Conservation (phyloP, 1,284 basidiomycete genomes). For the Cutaneotrichosporon spelunceum region DNA sequence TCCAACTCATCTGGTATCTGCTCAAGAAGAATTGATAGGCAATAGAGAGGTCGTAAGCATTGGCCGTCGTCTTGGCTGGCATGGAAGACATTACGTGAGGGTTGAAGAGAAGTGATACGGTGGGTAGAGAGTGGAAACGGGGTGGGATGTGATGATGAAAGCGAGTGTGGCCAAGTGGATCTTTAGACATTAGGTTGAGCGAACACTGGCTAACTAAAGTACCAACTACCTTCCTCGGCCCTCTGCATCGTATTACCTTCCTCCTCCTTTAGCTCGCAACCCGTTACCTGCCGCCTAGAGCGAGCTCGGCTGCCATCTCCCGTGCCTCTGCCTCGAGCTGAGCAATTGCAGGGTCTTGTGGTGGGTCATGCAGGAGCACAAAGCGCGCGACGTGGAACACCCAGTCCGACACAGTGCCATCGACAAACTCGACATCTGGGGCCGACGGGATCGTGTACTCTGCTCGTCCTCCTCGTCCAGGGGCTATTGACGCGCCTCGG, state of each 20-base stretch:
- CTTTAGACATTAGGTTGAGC: background rate
- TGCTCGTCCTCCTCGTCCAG: background rate
- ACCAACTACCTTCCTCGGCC: background rate
- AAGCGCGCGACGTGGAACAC: constrained; percentile 5
- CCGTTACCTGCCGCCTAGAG: background rate
- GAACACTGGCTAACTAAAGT: too few relatives aligned
- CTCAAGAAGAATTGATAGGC: constrained; percentile 3
- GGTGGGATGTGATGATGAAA: background rate
- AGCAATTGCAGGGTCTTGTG: background rate
- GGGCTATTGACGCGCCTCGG: background rate
- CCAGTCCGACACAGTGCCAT: constrained; percentile 5
- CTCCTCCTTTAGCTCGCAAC: background rate
- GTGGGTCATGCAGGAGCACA: background rate
- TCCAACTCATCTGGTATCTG: background rate
- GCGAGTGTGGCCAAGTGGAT: background rate
- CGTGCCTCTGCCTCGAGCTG: background rate
- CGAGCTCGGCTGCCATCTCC: background rate
- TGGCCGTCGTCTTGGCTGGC: background rate
- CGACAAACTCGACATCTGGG: background rate
- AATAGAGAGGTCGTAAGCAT: background rate
- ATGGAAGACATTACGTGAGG: background rate
- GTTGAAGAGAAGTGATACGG: background rate
- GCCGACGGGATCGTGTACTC: constrained; percentile 4
- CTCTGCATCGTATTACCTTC: background rate
- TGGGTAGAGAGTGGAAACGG: background rate